Evolutionary conservation across 2,329 filamentous ascomycete genomes (phyloP).

Genomic region (Calonectria fujianensis): DNA sequence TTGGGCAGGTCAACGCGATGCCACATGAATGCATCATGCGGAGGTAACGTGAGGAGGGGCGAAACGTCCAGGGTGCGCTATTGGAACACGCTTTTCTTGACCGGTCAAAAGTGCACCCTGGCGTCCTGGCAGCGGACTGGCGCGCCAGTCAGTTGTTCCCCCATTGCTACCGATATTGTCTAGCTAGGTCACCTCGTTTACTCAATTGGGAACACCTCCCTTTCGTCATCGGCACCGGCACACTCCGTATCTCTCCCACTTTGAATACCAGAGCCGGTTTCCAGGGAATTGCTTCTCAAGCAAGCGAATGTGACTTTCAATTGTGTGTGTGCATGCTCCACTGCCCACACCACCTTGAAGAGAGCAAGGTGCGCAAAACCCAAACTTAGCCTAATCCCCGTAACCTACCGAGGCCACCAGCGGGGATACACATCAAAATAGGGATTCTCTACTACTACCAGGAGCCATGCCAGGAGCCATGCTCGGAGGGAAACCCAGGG

Average conservation of each 20-base stretch:
- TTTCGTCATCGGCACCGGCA: slow-evolving; percentile 4
- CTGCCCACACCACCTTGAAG: slow-evolving; percentile 16
- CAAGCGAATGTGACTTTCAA: neutral
- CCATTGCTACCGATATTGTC: neutral
- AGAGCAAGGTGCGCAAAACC: slow-evolving; percentile 10
- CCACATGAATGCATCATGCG: slow-evolving; percentile 5
- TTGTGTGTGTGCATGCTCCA: slow-evolving; percentile 13
- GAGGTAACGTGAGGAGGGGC: slow-evolving; percentile 9
- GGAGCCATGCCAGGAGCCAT: neutral
- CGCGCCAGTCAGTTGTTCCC: neutral
- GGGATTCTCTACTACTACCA: neutral
- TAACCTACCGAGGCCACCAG: neutral
- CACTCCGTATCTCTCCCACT: neutral
- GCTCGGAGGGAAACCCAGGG: neutral
- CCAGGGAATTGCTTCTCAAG: neutral
- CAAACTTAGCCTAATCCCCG: slow-evolving; percentile 5
- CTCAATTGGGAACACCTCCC: slow-evolving; percentile 10
- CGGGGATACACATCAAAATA: neutral
- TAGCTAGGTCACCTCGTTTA: slow-evolving; percentile 7
- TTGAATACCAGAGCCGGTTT: slow-evolving; percentile 2
- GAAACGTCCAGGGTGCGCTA: neutral
- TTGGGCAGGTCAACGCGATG: neutral
- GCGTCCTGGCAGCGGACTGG: neutral
- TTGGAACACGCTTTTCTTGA: slow-evolving; percentile 8
- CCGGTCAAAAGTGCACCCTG: neutral